Evolutionary conservation across 805 yeast species (phyloP).

Genomic region (Wickerhamomyces silvicola): DNA sequence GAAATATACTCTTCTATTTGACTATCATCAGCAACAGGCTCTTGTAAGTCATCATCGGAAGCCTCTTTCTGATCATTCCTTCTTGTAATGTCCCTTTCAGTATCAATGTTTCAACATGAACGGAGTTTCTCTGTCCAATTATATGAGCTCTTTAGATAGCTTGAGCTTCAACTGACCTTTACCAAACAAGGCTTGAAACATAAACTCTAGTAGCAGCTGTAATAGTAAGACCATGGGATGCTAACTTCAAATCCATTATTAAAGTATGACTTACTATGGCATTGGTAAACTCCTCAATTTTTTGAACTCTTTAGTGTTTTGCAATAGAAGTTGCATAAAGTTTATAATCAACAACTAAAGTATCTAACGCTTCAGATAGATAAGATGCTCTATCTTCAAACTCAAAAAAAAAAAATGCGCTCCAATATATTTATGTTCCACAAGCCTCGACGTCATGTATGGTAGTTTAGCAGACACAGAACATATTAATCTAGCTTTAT

Average conservation of each 20-base stretch:
- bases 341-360: constrained; percentile 53
- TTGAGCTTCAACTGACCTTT: constrained; percentile 62
- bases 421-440: constrained; percentile 46
- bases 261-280: constrained; percentile 43
- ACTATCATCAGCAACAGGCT: constrained; percentile 48
- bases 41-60: constrained; percentile 16
- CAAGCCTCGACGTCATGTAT: constrained; percentile 46
- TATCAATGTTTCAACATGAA: constrained; percentile 62
- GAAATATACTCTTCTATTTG: constrained; percentile 53
- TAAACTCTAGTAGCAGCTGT: constrained; percentile 64
- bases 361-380: constrained; percentile 55
- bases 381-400: constrained; percentile 68
- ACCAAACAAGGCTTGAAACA: constrained; percentile 71
- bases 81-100: constrained; percentile 60
- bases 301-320: constrained; percentile 42
- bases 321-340: constrained; percentile 59
- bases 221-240: constrained; percentile 66
- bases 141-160: constrained; percentile 75
- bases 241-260: constrained; percentile 61
- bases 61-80: constrained; percentile 47
- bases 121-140: constrained; percentile 62
- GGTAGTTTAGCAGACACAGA: constrained; percentile 61
- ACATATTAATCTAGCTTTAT: constrained; percentile 38
- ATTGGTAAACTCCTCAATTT: constrained; percentile 43
- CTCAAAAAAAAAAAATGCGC: constrained; percentile 60